Base-by-base conservation (phyloP, 2,329 filamentous ascomycete species). In the Fusarium sp. region DNA sequence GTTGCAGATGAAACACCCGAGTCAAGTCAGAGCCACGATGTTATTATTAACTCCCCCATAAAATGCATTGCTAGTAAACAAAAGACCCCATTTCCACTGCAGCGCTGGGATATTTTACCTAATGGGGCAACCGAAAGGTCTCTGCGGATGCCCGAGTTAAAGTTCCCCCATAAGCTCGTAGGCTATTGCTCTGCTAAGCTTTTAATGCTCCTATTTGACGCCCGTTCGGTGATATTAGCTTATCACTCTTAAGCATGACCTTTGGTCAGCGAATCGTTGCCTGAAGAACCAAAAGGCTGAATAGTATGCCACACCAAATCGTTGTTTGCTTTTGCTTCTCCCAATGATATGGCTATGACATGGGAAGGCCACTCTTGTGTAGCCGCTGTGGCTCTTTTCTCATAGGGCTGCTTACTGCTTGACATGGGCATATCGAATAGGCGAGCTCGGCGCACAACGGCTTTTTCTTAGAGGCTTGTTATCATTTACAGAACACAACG, bases 351-450 rank as follows among this genome's bases (percentile, higher is more conserved):
- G 42, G 49, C 16, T 18, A 46, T 20, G 34, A 34, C 54, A 18
- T 44, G 27, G 46, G 46, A 59, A 46, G 24, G 44, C 18, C 15
- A 15, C 15, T 51, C 29, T 53, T 25, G 47, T 54, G 59, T 63
- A 58, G 43, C 61, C 59, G 68, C 65, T 42, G 65, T 74, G 65
- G 62, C 60, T 68, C 70, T 38, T n/a, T 38, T 38, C 18, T 72
- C 59, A 34, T 74, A 74, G 72, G 72, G 72, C 72, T 74, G 70
- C 55, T 64, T 57, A 25, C 16, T 63, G 22, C 63, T 55, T 68
- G 68, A 55, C 51, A 58, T 42, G 50, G 63, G 25, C 53, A 42
- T 27, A 68, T 57, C 46, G 43, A 72, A 70, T 74, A 72, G 72
- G 62, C 63, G 70, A 72, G 72, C 40, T 50, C 49, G 47, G 55